Conservation (phyloP, 495 filamentous ascomycete genomes). For the Rostrohypoxylon terebratum region DNA sequence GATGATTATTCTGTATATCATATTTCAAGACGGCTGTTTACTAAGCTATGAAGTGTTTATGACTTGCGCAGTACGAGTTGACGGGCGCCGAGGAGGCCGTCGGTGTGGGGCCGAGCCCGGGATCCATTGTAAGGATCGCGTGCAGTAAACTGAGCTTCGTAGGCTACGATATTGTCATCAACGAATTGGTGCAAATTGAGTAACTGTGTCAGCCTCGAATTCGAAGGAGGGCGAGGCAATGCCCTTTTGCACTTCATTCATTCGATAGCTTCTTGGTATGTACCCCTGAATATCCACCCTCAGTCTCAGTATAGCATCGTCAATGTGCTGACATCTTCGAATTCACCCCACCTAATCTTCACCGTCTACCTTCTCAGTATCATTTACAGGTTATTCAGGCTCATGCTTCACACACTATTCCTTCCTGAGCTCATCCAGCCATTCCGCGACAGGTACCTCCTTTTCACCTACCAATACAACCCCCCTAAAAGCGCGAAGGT, state of each 20-base stretch:
- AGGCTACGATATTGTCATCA: background rate
- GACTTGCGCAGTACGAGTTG: background rate
- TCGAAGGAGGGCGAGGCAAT: background rate
- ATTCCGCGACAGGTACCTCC: background rate
- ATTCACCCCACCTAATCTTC: background rate
- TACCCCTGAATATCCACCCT: slow-evolving; percentile 1
- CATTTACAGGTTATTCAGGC: background rate
- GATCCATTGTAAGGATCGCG: background rate
- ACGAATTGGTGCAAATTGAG: background rate
- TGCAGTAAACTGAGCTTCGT: background rate
- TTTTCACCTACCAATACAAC: background rate
- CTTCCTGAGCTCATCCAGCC: background rate
- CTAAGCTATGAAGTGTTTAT: background rate
- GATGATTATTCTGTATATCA: background rate
- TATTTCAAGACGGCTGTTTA: background rate
- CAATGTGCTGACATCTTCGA: too few relatives aligned
- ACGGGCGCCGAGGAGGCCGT: slow-evolving; percentile 18
- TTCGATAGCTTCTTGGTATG: background rate
- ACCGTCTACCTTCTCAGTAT: background rate
- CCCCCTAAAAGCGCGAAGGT: background rate
- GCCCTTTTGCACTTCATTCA: background rate
- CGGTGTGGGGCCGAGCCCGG: background rate
- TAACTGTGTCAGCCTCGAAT: background rate
- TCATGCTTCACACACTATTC: background rate
- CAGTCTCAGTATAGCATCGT: background rate